Evolutionary conservation across 331 rosid genomes (phyloP).

Genomic region (Acacia pycnantha): DNA sequence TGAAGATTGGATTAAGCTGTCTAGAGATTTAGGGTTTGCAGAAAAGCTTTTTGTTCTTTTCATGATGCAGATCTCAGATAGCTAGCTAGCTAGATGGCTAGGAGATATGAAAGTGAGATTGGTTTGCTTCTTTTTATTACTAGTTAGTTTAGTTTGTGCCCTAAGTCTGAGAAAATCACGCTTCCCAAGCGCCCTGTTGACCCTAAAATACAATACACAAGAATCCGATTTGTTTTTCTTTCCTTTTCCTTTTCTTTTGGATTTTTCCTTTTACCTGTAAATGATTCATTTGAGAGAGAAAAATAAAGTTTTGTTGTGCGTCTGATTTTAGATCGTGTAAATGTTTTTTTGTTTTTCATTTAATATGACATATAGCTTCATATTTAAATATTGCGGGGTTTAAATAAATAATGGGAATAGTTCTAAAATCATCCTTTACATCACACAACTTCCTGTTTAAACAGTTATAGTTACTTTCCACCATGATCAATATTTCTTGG

Average conservation of each 20-base stretch:
- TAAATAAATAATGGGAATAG: neutral
- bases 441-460: neutral
- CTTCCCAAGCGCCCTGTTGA: conserved; percentile 46
- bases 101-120: neutral
- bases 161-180: conserved; percentile 31
- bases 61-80: neutral
- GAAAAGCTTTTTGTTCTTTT: neutral
- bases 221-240: neutral
- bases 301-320: neutral
- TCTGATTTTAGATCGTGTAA: neutral
- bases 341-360: no score
- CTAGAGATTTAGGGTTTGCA: neutral
- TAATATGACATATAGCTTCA: neutral
- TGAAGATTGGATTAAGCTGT: neutral
- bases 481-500: neutral
- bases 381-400: neutral
- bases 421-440: neutral
- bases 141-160: conserved; percentile 5
- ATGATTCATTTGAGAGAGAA: neutral
- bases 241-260: neutral
- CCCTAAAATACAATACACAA: neutral
- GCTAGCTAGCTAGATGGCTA: neutral
- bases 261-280: neutral
- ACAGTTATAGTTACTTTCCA: neutral
- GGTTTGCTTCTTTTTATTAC: neutral